Evolutionary conservation across 345 rosid genomes (phyloP), one percentile per base, ranked within the genome.

Genomic region (Passiflora organensis): DNA sequence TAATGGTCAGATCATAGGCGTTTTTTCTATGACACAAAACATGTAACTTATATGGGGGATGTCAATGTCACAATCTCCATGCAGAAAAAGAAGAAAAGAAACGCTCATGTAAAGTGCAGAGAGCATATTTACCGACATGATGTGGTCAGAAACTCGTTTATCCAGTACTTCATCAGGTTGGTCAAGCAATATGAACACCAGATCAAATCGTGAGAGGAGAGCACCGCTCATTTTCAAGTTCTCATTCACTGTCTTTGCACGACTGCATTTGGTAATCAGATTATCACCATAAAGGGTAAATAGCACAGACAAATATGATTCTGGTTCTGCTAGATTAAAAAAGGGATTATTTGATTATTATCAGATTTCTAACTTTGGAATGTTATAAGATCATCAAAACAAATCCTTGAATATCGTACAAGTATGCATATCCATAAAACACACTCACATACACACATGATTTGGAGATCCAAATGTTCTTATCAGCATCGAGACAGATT

Each of bases 171-270:
- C 95, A 77, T 93, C 91, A 62, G 87, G 99, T 65, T 89, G 88
- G 72, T 93, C 99, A 62, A 89, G 96, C 68, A 93, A 73, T 67
- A 89, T 93, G 89, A 86, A 91, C 60, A 89, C 91, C 78, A 93
- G 73, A 83, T 93, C 99, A 67, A 93, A 93, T 67, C 99, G 83
- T 10, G 96, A 86, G 68, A 91, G 91, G 47, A 91, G 90, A 63
- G 99, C 91, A 66, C 91, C 89, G 70, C 83, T 93, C 96, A 89
- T 89, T 69, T 86, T 89, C 75, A 93, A 75, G 71, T 93, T 93
- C 71, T 93, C 99, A 19, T 93, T 93, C 68, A 93, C 96, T 32
- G 99, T 93, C 84, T 82, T 91, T 32, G 96, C 94, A 42, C 95
- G 99, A 84, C 95, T 93, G 94, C 82, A 84, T 66, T 52, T 63